These are phyloP conservation scores for Fusarium albidum DNA, from an alignment of 2,329 filamentous ascomycete genomes.

Conservation along the genomic window DNA sequence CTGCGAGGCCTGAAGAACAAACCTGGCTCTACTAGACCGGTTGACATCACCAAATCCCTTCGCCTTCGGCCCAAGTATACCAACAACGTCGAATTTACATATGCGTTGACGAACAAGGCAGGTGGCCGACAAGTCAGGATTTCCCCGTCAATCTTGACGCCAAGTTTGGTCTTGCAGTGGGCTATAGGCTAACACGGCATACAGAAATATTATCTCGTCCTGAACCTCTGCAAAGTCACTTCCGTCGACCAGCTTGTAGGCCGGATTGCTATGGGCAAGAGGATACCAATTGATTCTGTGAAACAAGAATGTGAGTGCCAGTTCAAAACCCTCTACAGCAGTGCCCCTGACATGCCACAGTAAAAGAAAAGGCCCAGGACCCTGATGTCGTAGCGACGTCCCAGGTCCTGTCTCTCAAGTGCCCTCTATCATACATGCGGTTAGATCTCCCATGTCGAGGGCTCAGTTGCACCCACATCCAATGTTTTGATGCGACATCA, in stretches of 20 bases:
- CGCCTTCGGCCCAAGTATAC: constrained; percentile 74
- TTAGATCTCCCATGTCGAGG: constrained; percentile 84
- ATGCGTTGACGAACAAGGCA: constrained; percentile 90
- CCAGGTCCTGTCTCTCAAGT: constrained; percentile 88
- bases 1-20: constrained; percentile 95
- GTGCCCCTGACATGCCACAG: constrained; percentile 54
- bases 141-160: constrained; percentile 24
- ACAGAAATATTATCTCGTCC: constrained; percentile 75
- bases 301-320: constrained; percentile 80
- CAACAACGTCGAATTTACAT: constrained; percentile 86
- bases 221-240: constrained; percentile 79
- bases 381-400: constrained; percentile 90
- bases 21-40: constrained; percentile 91
- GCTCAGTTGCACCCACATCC: constrained; percentile 82
- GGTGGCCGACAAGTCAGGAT: constrained; percentile 42
- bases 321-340: constrained; percentile 15
- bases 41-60: constrained; percentile 84
- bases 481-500: constrained; percentile 93
- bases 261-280: constrained; percentile 70
- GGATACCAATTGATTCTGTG: constrained; percentile 83
- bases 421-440: constrained; percentile 86
- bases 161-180: constrained; percentile 20
- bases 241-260: constrained; percentile 76
- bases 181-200: constrained; percentile 22
- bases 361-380: constrained; percentile 83